Conservation (phyloP, 768 basidiomycete genomes). For the Lactarius hatsudake region DNA sequence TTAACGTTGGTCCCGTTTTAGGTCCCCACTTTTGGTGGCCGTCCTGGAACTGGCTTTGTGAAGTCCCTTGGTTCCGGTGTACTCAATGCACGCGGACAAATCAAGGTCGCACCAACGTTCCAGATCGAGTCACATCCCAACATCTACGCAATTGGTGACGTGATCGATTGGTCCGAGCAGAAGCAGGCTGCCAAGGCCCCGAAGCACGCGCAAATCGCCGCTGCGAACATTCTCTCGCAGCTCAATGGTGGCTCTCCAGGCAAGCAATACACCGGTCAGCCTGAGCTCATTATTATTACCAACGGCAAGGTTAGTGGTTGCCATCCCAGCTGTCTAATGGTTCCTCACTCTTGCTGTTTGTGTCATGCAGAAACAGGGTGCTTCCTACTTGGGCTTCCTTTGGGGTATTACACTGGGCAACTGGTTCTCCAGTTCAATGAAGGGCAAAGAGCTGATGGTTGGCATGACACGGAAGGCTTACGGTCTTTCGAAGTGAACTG, state of each 20-base stretch:
- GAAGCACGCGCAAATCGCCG: constrained; percentile 45
- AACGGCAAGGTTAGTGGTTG: constrained; percentile 25
- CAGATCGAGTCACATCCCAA: constrained; percentile 49
- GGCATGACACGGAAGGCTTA: constrained; percentile 20
- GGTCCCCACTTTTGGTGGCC: constrained; percentile 35
- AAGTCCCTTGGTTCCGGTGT: constrained; percentile 41
- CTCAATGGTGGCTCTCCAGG: constrained; percentile 38
- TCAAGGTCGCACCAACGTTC: constrained; percentile 56
- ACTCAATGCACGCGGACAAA: constrained; percentile 39
- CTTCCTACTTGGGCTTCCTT: constrained; percentile 19
- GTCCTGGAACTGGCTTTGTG: constrained; percentile 55
- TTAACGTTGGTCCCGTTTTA: constrained; percentile 9
- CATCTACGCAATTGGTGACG: constrained; percentile 66
- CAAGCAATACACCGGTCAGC: constrained; percentile 47
- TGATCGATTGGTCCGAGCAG: constrained; percentile 61
- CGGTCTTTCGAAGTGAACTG: constrained; percentile 13
- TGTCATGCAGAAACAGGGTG: constrained; percentile 13
- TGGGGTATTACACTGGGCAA: constrained; percentile 25
- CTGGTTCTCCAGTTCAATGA: constrained; percentile 24
- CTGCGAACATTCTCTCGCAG: constrained; percentile 47
- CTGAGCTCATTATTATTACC: constrained; percentile 46
- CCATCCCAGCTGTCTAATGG: not conserved
- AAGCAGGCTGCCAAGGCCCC: constrained; percentile 52
- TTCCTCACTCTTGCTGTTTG: not conserved
- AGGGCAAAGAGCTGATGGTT: constrained; percentile 22